These are phyloP conservation scores for Aspergillus calidoustus DNA, from an alignment of 2,329 filamentous ascomycete genomes.

Conservation along the genomic window DNA sequence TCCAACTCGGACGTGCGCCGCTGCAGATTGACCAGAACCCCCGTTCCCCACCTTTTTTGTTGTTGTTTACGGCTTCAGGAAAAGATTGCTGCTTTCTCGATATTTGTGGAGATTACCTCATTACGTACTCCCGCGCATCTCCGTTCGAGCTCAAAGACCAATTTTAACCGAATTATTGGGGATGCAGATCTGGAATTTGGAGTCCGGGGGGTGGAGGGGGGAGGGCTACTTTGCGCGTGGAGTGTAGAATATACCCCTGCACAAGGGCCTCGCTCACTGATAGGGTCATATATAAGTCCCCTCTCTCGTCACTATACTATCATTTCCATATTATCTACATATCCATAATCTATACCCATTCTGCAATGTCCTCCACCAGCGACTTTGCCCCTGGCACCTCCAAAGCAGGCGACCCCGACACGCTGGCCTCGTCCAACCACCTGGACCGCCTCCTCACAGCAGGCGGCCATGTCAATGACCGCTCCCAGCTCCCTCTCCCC, in stretches of 20 bases:
- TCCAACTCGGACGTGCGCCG: no score
- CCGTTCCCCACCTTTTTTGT: no score
- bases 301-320: no score
- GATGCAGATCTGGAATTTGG: background rate
- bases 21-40: no score
- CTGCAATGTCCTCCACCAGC: background rate
- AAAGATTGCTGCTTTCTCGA: no score
- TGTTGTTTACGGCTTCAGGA: no score
- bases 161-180: background rate
- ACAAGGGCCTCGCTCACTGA: background rate
- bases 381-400: no score
- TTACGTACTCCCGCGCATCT: background rate
- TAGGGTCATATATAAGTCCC: background rate
- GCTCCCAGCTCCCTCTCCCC: background rate
- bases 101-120: no score
- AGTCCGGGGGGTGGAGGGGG: no score
- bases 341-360: background rate
- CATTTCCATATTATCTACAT: no score
- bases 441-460: background rate
- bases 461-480: background rate
- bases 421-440: background rate
- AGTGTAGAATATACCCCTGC: background rate
- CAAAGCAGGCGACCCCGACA: no score
- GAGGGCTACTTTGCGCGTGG: no score
- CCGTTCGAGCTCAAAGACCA: background rate